A percentile compares a stretch with the other conserved stretches of the same genome.
Evolutionary conservation across 495 filamentous ascomycete genomes (phyloP).

Genomic region (Evernia prunastri): DNA sequence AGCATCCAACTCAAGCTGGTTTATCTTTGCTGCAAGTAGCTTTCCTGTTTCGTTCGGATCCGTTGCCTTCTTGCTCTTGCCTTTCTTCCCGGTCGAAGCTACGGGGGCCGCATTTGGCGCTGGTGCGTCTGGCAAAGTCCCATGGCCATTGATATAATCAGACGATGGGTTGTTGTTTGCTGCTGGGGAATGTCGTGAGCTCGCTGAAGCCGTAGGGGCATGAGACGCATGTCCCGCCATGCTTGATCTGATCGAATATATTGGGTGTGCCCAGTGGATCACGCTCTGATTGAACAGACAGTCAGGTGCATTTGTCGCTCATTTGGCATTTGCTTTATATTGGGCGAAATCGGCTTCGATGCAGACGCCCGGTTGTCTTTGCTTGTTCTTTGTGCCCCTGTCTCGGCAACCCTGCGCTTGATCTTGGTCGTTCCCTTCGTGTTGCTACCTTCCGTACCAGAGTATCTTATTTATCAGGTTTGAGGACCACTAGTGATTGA

Average conservation of each 20-base stretch:
- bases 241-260: neutral
- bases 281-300: neutral
- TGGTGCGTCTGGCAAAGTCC: slow-evolving; percentile 27
- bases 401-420: slow-evolving; percentile 4
- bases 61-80: slow-evolving; percentile 56
- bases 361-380: neutral
- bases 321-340: neutral
- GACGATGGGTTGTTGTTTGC: slow-evolving; percentile 20
- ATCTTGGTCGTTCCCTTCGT: neutral
- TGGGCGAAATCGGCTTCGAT: neutral
- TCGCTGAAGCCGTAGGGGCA: slow-evolving; percentile 17
- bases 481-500: neutral
- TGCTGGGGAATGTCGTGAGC: slow-evolving; percentile 22
- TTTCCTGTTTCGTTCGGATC: slow-evolving; percentile 85
- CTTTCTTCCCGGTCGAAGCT: slow-evolving; percentile 54
- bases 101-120: slow-evolving; percentile 32
- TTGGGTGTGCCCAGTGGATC: neutral
- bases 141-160: slow-evolving; percentile 30
- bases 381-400: slow-evolving; percentile 5
- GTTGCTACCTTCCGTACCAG: neutral
- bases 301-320: slow-evolving; percentile 9
- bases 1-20: slow-evolving; percentile 86
- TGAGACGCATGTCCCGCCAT: slow-evolving; percentile 28
- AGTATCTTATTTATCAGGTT: neutral
- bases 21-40: slow-evolving; percentile 85